Evolutionary conservation across 176 grass and related monocot species (phyloP).

Genomic region (bread wheat (Triticum aestivum)): DNA sequence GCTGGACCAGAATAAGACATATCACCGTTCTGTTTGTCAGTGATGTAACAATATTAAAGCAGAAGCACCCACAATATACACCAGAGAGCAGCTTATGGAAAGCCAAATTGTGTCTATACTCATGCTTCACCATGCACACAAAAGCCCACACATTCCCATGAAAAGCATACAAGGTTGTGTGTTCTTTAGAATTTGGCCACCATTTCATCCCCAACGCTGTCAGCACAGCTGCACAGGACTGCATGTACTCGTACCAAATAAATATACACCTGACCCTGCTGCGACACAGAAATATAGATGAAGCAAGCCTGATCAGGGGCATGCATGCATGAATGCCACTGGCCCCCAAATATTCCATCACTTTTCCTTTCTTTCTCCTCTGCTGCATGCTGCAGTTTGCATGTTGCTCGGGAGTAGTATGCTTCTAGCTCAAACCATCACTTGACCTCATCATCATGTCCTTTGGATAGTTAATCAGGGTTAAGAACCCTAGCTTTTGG

Average conservation of each 20-base stretch:
- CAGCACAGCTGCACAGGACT: constrained; percentile 4
- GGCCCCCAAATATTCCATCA: constrained; percentile 51
- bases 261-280: background rate
- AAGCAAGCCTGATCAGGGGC: constrained; percentile 10
- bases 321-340: constrained; percentile 39
- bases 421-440: constrained; percentile 23
- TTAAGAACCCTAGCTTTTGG: constrained; percentile 27
- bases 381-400: background rate
- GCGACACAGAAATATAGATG: constrained; percentile 26
- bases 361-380: background rate
- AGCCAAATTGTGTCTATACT: constrained; percentile 44
- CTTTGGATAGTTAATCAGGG: constrained; percentile 36
- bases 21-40: background rate
- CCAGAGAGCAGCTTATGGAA: constrained; percentile 24
- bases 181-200: constrained; percentile 3
- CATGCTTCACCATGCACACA: constrained; percentile 29
- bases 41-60: background rate
- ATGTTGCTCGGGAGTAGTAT: constrained; percentile 4
- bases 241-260: background rate
- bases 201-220: constrained; percentile 10
- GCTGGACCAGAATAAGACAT: background rate
- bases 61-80: background rate
- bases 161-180: constrained; percentile 34
- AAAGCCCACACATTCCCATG: constrained; percentile 47
- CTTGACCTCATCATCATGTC: constrained; percentile 38